Percentiles rank a stretch among this genome's conserved stretches.
Conservation (phyloP, 83 land plant species). For the Thuja plicata region DNA sequence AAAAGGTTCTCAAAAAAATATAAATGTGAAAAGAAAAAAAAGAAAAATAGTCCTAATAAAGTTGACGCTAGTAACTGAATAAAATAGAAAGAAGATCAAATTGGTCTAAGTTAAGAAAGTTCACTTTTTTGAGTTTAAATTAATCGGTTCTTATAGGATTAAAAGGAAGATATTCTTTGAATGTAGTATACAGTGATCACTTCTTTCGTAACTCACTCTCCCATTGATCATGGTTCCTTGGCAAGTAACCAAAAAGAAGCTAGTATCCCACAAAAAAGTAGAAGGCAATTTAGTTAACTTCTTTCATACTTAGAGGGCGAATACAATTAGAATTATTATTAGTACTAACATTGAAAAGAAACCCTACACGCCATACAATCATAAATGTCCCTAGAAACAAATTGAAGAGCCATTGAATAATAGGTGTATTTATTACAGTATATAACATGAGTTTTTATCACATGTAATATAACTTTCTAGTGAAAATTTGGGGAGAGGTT, state of each 20-base stretch:
- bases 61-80: not conserved
- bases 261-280: slow-evolving; percentile 19
- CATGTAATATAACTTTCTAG: no score
- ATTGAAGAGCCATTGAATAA: no score
- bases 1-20: not conserved
- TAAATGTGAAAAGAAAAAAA: not conserved
- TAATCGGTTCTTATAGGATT: slow-evolving; percentile 57
- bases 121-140: not conserved
- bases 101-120: not conserved
- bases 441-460: no score
- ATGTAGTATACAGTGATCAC: slow-evolving; percentile 62
- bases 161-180: slow-evolving; percentile 65
- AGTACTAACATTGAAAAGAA: not conserved
- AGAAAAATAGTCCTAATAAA: not conserved
- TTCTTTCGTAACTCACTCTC: slow-evolving; percentile 56
- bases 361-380: no score
- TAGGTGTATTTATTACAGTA: no score
- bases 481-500: no score
- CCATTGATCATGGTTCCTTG: slow-evolving; percentile 55
- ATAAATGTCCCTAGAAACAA: no score
- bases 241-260: slow-evolving; percentile 67
- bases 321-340: not conserved
- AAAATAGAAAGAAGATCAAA: not conserved
- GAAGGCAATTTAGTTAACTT: not conserved
- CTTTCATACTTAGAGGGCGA: not conserved